These are phyloP conservation scores for Phytophthora pluvialis DNA, from an alignment of 352 stramenopile genomes.

Conservation along the genomic window DNA sequence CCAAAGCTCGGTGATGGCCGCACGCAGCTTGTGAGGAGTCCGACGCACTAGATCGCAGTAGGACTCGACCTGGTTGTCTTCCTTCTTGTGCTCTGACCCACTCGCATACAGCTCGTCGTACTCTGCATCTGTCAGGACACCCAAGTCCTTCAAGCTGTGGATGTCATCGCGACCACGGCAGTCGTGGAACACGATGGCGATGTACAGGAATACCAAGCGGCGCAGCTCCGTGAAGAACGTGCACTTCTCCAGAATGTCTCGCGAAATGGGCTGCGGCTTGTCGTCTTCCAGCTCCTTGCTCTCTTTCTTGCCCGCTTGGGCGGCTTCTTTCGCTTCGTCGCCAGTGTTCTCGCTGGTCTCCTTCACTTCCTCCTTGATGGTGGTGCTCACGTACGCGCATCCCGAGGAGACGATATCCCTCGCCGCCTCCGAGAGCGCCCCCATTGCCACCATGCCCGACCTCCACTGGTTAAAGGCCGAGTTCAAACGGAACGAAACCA, in stretches of 20 bases:
- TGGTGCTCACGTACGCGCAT: slow-evolving; percentile 66
- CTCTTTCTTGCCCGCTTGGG: background rate
- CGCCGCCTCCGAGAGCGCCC: slow-evolving; percentile 59
- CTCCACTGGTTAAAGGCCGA: slow-evolving; percentile 83
- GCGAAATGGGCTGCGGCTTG: slow-evolving; percentile 42
- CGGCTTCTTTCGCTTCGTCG: slow-evolving; percentile 5
- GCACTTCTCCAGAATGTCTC: slow-evolving; percentile 68
- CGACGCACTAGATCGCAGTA: slow-evolving; percentile 54
- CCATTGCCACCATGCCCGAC: slow-evolving; percentile 70
- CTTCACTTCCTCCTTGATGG: slow-evolving; percentile 33
- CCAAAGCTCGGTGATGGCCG: slow-evolving; percentile 80
- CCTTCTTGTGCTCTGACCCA: slow-evolving; percentile 59
- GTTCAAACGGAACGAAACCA: slow-evolving; percentile 80
- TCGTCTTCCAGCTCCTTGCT: slow-evolving; percentile 1
- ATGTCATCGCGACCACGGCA: slow-evolving; percentile 71
- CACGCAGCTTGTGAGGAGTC: slow-evolving; percentile 69
- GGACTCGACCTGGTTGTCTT: slow-evolving; percentile 30
- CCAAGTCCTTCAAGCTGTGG: slow-evolving; percentile 57
- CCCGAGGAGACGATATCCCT: slow-evolving; percentile 67
- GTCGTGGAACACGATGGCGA: slow-evolving; percentile 82
- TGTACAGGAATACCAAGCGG: slow-evolving; percentile 79
- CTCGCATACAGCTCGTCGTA: slow-evolving; percentile 74
- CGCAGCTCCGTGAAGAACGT: slow-evolving; percentile 77
- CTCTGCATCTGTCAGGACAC: slow-evolving; percentile 61
- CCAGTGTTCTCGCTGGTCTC: background rate